Conservation (phyloP, 176 grass and related monocot genomes). For the Ampelocalamus luodianensis region DNA sequence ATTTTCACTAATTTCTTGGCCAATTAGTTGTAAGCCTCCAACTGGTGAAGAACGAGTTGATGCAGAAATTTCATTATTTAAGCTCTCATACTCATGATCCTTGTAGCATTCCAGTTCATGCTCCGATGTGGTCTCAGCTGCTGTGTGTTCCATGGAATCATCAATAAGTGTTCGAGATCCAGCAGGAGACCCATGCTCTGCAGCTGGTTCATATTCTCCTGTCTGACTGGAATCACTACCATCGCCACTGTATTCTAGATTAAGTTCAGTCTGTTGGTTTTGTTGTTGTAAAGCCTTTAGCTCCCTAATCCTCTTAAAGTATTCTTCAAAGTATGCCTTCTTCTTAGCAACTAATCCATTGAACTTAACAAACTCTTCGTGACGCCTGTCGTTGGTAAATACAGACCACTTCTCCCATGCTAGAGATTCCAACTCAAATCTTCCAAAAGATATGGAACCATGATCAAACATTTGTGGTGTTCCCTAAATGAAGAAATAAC, state of each 20-base stretch:
- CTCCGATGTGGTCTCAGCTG: conserved; percentile 31
- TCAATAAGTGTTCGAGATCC: conserved; percentile 46
- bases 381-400: conserved; percentile 84
- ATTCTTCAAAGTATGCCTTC: conserved; percentile 96
- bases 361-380: conserved; percentile 94
- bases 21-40: conserved; percentile 32
- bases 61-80: conserved; percentile 38
- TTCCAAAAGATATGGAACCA: conserved; percentile 98
- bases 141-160: conserved; percentile 41
- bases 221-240: conserved; percentile 94
- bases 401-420: conserved; percentile 98
- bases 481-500: conserved; percentile 54
- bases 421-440: conserved; percentile 88
- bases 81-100: conserved; percentile 36
- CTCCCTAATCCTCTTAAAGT: conserved; percentile 87
- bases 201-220: conserved; percentile 60
- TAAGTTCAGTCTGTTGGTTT: conserved; percentile 83
- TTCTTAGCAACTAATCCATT: conserved; percentile 96
- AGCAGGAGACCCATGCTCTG: conserved; percentile 44
- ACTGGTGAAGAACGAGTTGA: conserved; percentile 26
- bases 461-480: conserved; percentile 80
- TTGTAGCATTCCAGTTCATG: conserved; percentile 32
- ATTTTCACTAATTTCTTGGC: conserved; percentile 46
- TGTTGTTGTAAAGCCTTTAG: conserved; percentile 87
- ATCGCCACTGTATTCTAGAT: conserved; percentile 84